Evolutionary conservation across 352 stramenopile genomes (phyloP), one percentile per base, ranked within the genome.

Genomic region (Phytophthora fragariaefolia): DNA sequence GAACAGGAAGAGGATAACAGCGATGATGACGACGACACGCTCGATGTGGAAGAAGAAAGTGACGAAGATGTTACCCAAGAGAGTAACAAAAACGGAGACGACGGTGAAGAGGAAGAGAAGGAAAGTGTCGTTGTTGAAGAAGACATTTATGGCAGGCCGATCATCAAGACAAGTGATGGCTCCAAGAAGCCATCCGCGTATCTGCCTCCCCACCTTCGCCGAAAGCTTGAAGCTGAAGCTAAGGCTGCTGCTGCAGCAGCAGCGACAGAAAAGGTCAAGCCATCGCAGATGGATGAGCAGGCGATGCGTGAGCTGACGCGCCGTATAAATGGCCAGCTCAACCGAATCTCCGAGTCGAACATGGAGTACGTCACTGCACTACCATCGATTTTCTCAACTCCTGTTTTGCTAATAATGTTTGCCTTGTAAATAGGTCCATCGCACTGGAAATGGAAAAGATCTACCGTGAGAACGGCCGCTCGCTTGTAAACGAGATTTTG

Each of bases 331-430:
- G 91, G 91, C 22, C 89, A 97, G 60, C 71, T 97, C 6, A 98
- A 97, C 67, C 89, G 91, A 40, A 91, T 98, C 48, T 95, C 91
- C 15, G 92, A 97, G 74, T 84, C 79, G 56, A 97, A 97, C 62
- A 94, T 97, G 77, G 90, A 98, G 77, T 89, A 67, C 52, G 79
- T 74, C 34, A 12, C 22, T 22, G 15, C 5, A 6, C 17, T 20
- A n/a, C 36, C 36, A 43, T 22, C 20, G 0, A 13, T 6, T 7
- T 20, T 43, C 15, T 32, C 43, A 51, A 9, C 48, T 10, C 9
- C 10, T 36, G 24, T 13, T 50, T 22, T 36, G 40, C 27, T 58
- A 20, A 62, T 34, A 67, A 15, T 73, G 8, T 61, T 10, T 55
- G 43, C 6, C 30, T 38, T 69, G 46, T 40, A 47, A 55, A 18